These are phyloP conservation scores for Coprinellus micaceus DNA, from an alignment of 768 basidiomycete species.

Conservation along the genomic window DNA sequence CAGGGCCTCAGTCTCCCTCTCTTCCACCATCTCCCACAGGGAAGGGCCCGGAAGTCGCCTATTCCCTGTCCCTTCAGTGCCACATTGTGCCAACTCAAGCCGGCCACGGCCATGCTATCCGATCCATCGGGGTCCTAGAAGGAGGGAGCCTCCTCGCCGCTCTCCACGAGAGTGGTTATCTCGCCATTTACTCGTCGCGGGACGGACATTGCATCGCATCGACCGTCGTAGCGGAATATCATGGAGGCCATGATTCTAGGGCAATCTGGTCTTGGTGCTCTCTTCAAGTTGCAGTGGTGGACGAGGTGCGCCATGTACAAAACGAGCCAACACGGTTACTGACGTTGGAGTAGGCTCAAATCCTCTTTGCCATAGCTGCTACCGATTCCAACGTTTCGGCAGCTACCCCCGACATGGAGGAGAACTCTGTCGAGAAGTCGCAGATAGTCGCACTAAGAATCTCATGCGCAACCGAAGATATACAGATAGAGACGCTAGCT, in stretches of 20 bases:
- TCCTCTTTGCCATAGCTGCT: conserved; percentile 47
- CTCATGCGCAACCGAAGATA: conserved; percentile 25
- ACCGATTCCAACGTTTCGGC: conserved; percentile 33
- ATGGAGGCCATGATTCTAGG: neutral
- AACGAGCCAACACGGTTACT: conserved; percentile 2
- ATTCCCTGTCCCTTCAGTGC: conserved; percentile 31
- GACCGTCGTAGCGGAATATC: conserved; percentile 4
- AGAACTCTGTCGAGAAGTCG: conserved; percentile 35
- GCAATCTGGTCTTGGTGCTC: conserved; percentile 44
- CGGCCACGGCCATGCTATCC: conserved; percentile 37
- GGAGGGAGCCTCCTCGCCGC: conserved; percentile 42
- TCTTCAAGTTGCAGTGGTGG: conserved; percentile 33
- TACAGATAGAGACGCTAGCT: conserved; percentile 43
- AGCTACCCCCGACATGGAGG: conserved; percentile 27
- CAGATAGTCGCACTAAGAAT: conserved; percentile 40
- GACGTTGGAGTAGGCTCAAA: conserved; percentile 25
- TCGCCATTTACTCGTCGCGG: conserved; percentile 49
- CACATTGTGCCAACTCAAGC: conserved; percentile 47
- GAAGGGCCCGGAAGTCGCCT: conserved; percentile 18
- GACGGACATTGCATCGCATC: conserved; percentile 42
- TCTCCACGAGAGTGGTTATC: conserved; percentile 58
- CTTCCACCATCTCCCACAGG: conserved; percentile 36
- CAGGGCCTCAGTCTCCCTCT: conserved; percentile 37
- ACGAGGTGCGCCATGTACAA: conserved; percentile 33
- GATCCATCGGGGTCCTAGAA: conserved; percentile 45